These are phyloP conservation scores for Tricholoma sp. DNA, from an alignment of 768 basidiomycete species.

Conservation along the genomic window DNA sequence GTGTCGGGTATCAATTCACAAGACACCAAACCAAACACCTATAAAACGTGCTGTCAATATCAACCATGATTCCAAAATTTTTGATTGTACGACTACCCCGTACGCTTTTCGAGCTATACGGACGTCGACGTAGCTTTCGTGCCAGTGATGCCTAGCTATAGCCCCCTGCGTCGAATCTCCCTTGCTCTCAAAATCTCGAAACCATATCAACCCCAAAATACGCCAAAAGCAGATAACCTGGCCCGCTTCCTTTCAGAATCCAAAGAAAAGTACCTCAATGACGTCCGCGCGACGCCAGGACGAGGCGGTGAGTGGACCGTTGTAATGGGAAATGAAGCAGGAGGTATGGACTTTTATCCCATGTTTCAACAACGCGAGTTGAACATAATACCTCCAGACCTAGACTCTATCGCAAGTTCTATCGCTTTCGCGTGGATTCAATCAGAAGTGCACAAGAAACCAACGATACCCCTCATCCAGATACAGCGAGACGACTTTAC, in stretches of 20 bases:
- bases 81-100: background rate
- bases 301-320: slow-evolving; percentile 69
- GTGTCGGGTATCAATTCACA: too few species aligned
- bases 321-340: slow-evolving; percentile 95
- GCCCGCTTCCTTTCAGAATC: slow-evolving; percentile 30
- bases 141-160: slow-evolving; percentile 14
- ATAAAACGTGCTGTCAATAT: slow-evolving; percentile 10
- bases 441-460: slow-evolving; percentile 47
- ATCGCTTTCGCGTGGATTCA: slow-evolving; percentile 80
- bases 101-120: background rate
- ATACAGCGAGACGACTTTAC: slow-evolving; percentile 61
- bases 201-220: slow-evolving; percentile 15
- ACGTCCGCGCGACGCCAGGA: slow-evolving; percentile 36
- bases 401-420: slow-evolving; percentile 85
- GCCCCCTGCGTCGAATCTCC: slow-evolving; percentile 31
- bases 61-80: background rate
- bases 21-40: background rate
- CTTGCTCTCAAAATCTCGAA: slow-evolving; percentile 28
- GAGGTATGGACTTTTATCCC: slow-evolving; percentile 49
- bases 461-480: slow-evolving; percentile 68
- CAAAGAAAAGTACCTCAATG: slow-evolving; percentile 58
- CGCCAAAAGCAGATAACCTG: slow-evolving; percentile 17
- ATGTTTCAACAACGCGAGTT: background rate
- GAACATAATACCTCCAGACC: slow-evolving; percentile 48
- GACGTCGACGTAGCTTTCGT: slow-evolving; percentile 2